Base-by-base conservation (phyloP, 352 stramenopile species). In the Pythium diclinum region DNA sequence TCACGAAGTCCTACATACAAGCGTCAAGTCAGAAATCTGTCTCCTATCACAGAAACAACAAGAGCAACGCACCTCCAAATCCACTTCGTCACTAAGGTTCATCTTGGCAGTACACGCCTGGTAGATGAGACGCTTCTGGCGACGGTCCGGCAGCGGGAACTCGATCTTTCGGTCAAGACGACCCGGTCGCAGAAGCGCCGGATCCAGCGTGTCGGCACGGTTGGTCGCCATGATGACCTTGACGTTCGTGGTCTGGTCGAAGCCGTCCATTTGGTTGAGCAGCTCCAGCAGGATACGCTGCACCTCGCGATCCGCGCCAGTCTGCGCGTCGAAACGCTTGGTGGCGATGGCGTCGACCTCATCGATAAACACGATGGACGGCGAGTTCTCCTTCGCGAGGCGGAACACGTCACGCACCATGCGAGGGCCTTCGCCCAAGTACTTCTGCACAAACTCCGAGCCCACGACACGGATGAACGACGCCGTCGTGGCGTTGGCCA, bases 141-240 rank as follows among this genome's bases (percentile, higher is more conserved):
- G 87, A 54, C 98, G 91, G 83, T 99, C 98, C 1, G 98, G 98
- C 63, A 97, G 83, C 44, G 98, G 97, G 78, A 99, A 99, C 82
- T 99, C 98, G 78, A 99, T 96, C 81, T 99, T 99, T 34, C 98
- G 85, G 78, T 99, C 98, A 69, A 99, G 72, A 16, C 98, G 92
- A 33, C 98, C 98, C 6, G 97, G 97, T 67, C 98, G 91, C 60
- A 99, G 82, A 58, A 99, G 83, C 28, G 98, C 98, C 34, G 98
- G 97, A 81, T 99, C 98, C 52, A 99, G 76, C 40, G 97, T 99
- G 74, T 99, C 98, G 14, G 96, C 95, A 9, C 98, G 89, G 82
- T 99, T 99, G 0, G 98, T 99, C 3, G 97, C 97, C 97, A 99
- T 99, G 71, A 99, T 99, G 34, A 99, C 96, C 85, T 99, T 99